Percentiles rank a stretch among this genome's conserved stretches.
These are phyloP conservation scores for Isabelozyma heimii DNA, from an alignment of 805 yeast genomes.

Conservation along the genomic window DNA sequence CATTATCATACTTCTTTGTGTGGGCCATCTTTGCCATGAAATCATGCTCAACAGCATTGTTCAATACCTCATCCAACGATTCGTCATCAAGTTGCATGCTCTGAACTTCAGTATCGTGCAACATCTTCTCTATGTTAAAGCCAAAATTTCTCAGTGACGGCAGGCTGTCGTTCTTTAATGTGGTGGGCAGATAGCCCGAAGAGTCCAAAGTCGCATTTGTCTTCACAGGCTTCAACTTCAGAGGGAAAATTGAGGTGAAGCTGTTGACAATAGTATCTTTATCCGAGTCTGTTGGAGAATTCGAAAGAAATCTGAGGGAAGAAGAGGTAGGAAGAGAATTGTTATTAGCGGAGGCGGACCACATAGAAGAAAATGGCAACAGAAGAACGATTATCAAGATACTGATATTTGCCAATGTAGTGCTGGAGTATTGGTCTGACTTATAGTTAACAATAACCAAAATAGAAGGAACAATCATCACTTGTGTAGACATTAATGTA, in stretches of 20 bases:
- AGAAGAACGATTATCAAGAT: conserved; percentile 65
- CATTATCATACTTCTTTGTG: conserved; percentile 1
- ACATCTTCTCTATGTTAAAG: not conserved
- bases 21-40: conserved; percentile 7
- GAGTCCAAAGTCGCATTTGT: not conserved
- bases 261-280: conserved; percentile 1
- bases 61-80: conserved; percentile 5
- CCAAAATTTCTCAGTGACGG: conserved; percentile 1
- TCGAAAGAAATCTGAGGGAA: conserved; percentile 6
- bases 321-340: conserved; percentile 21
- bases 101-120: not conserved
- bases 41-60: conserved; percentile 3
- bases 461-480: conserved; percentile 75
- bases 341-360: conserved; percentile 76
- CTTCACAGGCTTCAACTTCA: not conserved
- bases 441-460: conserved; percentile 58
- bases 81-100: not conserved
- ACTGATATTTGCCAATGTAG: conserved; percentile 49
- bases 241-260: conserved; percentile 9
- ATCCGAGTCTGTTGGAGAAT: conserved; percentile 3
- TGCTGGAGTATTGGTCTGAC: conserved; percentile 25
- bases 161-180: conserved; percentile 1
- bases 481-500: conserved; percentile 77
- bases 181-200: conserved; percentile 1
- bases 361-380: conserved; percentile 79